Evolutionary conservation across 1,284 basidiomycete genomes (phyloP).

Genomic region (Ganoderma lingzhi): DNA sequence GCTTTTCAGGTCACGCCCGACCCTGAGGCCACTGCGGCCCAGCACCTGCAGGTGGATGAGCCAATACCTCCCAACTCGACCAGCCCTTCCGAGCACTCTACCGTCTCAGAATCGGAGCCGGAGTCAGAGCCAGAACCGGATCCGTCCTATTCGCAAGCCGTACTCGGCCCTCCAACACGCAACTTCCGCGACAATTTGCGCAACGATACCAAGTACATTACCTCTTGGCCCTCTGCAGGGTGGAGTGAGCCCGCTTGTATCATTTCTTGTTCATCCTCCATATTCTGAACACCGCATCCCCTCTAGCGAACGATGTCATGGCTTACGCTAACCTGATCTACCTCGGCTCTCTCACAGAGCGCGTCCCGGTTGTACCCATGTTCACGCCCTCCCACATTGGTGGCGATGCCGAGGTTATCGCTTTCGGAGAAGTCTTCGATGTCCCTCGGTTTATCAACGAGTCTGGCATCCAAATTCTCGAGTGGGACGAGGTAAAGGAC

Average conservation of each 20-base stretch:
- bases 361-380: conserved; percentile 68
- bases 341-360: conserved; percentile 67
- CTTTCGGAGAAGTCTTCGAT: conserved; percentile 54
- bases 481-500: conserved; percentile 53
- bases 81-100: not conserved
- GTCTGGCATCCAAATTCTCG: conserved; percentile 47
- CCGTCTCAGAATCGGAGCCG: not conserved
- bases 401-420: conserved; percentile 46
- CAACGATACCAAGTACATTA: conserved; percentile 67
- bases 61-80: not conserved
- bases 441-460: conserved; percentile 46
- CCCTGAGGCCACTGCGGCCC: conserved; percentile 33
- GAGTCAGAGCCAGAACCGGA: conserved; percentile 38
- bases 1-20: conserved; percentile 16
- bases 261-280: not conserved
- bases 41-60: conserved; percentile 26
- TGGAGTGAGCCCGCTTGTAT: conserved; percentile 59
- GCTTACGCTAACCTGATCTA: conserved; percentile 77
- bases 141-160: conserved; percentile 35
- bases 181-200: conserved; percentile 67
- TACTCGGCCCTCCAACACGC: conserved; percentile 59
- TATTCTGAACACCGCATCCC: conserved; percentile 16
- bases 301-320: conserved; percentile 73
- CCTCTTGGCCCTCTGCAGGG: conserved; percentile 73
- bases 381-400: conserved; percentile 76